phyloP scores from a whole-genome alignment of 108 stramenopile genomes.

The Cyclostephanos invisitatus region DNA sequence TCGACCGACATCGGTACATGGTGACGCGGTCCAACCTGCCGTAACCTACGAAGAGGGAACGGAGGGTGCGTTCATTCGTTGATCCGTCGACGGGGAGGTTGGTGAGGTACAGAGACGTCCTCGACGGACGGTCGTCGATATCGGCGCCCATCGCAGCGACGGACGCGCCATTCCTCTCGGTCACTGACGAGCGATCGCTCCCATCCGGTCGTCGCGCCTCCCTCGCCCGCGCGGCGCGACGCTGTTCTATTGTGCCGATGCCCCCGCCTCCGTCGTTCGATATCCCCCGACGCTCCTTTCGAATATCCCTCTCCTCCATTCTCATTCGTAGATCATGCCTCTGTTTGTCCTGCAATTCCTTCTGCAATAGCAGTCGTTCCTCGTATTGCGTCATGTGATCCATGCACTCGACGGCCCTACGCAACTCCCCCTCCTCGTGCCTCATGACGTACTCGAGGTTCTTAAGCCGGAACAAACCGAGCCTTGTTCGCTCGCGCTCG shows the following conservation, averaged over 20 bases:
- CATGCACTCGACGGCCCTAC: conserved; percentile 51
- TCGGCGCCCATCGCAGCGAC: neutral
- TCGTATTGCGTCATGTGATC: conserved; percentile 48
- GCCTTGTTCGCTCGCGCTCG: conserved; percentile 47
- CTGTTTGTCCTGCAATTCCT: conserved; percentile 43
- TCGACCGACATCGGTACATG: conserved; percentile 62
- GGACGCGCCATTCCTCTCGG: neutral
- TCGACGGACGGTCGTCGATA: neutral
- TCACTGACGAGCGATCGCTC: neutral
- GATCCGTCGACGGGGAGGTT: conserved; percentile 73
- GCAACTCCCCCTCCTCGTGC: conserved; percentile 55
- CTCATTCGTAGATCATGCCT: conserved; percentile 17
- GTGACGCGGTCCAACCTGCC: conserved; percentile 68
- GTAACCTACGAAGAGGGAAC: conserved; percentile 59
- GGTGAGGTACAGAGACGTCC: conserved; percentile 68
- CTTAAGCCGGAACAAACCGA: conserved; percentile 51
- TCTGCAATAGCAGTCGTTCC: conserved; percentile 24
- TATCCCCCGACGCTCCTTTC: conserved; percentile 11
- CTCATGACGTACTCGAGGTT: conserved; percentile 75
- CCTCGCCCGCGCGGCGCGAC: conserved; percentile 43
- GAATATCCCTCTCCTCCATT: conserved; percentile 25
- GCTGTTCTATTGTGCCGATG: conserved; percentile 60
- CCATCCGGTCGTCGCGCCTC: conserved; percentile 7
- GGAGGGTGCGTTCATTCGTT: conserved; percentile 48
- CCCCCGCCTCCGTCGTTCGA: conserved; percentile 52